These are phyloP conservation scores for Fraxinus sp. DNA, from an alignment of 305 asterid species.

Conservation along the genomic window DNA sequence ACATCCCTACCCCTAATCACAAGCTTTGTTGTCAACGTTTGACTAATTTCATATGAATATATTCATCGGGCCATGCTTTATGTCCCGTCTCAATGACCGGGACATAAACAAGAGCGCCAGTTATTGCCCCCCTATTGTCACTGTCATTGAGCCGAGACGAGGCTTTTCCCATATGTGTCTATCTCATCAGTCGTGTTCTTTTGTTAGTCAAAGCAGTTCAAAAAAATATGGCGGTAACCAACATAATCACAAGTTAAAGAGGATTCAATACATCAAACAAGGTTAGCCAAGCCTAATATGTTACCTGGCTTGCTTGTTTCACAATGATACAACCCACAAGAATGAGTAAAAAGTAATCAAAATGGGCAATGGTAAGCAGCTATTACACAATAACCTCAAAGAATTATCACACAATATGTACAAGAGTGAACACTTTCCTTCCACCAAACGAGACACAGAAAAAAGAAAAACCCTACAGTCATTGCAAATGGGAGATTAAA, in stretches of 20 bases:
- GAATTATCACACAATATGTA: conserved; percentile 55
- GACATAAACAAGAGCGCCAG: too few species aligned
- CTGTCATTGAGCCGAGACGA: too few species aligned
- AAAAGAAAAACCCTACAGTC: conserved; percentile 35
- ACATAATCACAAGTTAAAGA: background rate
- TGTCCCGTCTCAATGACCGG: too few species aligned
- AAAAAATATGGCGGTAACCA: background rate
- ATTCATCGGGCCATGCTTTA: background rate
- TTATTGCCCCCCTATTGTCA: too few species aligned
- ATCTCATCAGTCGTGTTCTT: background rate
- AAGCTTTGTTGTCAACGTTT: background rate
- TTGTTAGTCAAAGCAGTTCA: background rate
- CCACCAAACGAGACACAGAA: conserved; percentile 26
- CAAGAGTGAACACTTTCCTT: conserved; percentile 42
- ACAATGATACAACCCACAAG: conserved; percentile 26
- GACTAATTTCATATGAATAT: background rate
- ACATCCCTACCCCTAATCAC: background rate
- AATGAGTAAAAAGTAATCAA: conserved; percentile 23
- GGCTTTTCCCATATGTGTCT: background rate
- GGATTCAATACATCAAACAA: background rate
- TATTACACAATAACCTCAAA: conserved; percentile 49
- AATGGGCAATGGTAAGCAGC: conserved; percentile 29
- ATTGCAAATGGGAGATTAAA: conserved; percentile 35
- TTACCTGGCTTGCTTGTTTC: conserved; percentile 5
- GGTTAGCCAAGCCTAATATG: conserved; percentile 6